Conservation (phyloP, 1,139 yeast genomes). For the Candida sp. region DNA sequence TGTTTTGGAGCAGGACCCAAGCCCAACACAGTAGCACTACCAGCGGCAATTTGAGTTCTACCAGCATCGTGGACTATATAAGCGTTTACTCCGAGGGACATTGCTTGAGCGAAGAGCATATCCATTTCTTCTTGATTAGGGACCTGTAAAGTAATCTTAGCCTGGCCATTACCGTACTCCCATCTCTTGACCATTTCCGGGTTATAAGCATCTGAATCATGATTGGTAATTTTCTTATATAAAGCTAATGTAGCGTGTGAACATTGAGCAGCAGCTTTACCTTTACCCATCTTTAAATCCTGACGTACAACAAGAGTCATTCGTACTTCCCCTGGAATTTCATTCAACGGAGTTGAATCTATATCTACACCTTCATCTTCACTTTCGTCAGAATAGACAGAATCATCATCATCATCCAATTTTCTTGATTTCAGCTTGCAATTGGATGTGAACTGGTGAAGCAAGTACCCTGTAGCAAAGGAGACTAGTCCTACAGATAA, state of each 20-base stretch:
- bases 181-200: slow-evolving; percentile 67
- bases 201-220: slow-evolving; percentile 53
- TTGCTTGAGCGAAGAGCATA: slow-evolving; percentile 74
- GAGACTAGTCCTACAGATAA: slow-evolving; percentile 19
- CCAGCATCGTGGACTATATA: slow-evolving; percentile 94
- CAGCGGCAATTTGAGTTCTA: slow-evolving; percentile 92
- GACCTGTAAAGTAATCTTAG: slow-evolving; percentile 88
- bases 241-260: slow-evolving; percentile 96
- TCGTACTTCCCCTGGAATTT: slow-evolving; percentile 72
- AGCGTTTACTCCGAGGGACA: slow-evolving; percentile 74
- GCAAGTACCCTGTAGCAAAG: slow-evolving; percentile 24
- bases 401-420: slow-evolving; percentile 16
- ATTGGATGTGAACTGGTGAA: slow-evolving; percentile 11
- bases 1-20: slow-evolving; percentile 96
- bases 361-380: slow-evolving; percentile 50
- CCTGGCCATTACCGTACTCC: slow-evolving; percentile 80
- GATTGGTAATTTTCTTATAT: slow-evolving; percentile 64
- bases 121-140: slow-evolving; percentile 75
- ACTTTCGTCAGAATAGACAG: slow-evolving; percentile 32
- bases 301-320: slow-evolving; percentile 89
- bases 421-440: slow-evolving; percentile 1
- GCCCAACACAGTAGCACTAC: slow-evolving; percentile 92
- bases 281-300: slow-evolving; percentile 90
- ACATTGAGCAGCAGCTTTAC: slow-evolving; percentile 97
- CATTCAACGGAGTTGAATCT: slow-evolving; percentile 56